These are phyloP conservation scores for Blakeslea trispora DNA, from an alignment of 371 early-diverging fungal genomes.

Conservation along the genomic window DNA sequence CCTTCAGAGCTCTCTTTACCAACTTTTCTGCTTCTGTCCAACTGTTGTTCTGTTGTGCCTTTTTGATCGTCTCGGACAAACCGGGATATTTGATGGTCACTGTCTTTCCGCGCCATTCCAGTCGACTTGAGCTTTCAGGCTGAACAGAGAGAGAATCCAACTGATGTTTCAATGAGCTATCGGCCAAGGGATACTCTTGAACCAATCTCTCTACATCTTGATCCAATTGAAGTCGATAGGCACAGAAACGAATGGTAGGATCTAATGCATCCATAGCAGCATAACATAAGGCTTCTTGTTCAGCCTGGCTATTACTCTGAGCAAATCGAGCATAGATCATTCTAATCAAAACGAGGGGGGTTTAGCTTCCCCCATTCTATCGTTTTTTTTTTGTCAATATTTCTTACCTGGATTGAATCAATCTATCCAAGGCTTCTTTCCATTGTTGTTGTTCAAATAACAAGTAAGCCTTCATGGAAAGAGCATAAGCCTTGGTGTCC, in stretches of 20 bases:
- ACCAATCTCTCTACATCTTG: conserved; percentile 58
- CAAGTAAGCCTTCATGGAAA: conserved; percentile 68
- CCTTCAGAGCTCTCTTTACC: conserved; percentile 62
- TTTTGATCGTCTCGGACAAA: conserved; percentile 40
- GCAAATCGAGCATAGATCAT: conserved; percentile 73
- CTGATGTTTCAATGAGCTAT: conserved; percentile 1
- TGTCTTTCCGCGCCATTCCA: conserved; percentile 46
- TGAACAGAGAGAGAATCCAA: conserved; percentile 36
- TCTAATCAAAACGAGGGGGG: conserved; percentile 23
- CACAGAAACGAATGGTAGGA: conserved; percentile 82
- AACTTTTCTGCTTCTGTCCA: conserved; percentile 66
- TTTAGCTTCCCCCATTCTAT: neutral
- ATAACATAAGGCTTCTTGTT: conserved; percentile 68
- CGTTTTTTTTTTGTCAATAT: too few relatives aligned
- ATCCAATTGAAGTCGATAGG: conserved; percentile 65
- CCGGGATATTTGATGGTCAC: conserved; percentile 44
- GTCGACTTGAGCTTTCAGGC: conserved; percentile 15
- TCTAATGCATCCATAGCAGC: conserved; percentile 77
- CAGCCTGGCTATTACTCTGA: conserved; percentile 45
- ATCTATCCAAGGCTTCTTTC: conserved; percentile 67
- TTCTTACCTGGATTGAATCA: conserved; percentile 51
- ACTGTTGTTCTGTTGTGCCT: conserved; percentile 38
- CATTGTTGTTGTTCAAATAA: conserved; percentile 72
- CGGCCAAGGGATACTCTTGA: neutral
- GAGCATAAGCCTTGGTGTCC: conserved; percentile 76